A percentile compares a stretch with the other conserved stretches of the same genome.
phyloP scores from a whole-genome alignment of 225 moss, liverwort and hornwort species.

The Rhytidiadelphus loreus region DNA sequence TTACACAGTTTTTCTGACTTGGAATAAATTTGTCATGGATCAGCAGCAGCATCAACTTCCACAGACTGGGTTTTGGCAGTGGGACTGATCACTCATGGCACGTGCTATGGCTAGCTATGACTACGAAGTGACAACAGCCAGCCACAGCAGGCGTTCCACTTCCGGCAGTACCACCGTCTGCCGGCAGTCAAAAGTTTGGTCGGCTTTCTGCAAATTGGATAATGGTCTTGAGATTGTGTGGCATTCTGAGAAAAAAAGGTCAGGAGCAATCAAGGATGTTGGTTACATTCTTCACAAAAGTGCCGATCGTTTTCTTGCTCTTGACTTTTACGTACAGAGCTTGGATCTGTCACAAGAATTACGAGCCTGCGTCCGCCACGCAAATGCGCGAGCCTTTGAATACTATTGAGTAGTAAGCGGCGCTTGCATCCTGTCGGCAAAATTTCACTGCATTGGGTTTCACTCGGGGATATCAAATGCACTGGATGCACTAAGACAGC shows the following conservation, averaged over 20 bases:
- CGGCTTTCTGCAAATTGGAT: neutral
- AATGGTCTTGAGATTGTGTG: neutral
- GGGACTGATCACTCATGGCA: neutral
- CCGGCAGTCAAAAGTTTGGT: neutral
- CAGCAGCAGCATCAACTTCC: neutral
- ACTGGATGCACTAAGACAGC: no score
- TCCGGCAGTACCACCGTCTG: neutral
- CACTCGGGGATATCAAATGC: neutral
- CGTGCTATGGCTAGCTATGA: neutral
- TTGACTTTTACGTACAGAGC: neutral
- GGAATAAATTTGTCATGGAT: neutral
- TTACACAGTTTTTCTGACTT: neutral
- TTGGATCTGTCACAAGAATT: neutral
- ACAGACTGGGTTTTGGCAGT: neutral
- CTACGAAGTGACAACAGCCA: neutral
- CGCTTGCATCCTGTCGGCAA: neutral
- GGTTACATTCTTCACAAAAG: neutral
- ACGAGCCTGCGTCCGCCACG: neutral
- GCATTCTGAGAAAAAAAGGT: neutral
- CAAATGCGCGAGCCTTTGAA: neutral
- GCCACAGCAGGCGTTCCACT: no score
- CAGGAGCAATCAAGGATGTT: neutral
- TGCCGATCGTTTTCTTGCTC: neutral
- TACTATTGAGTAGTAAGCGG: neutral
- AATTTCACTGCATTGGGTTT: neutral